Conservation (phyloP, 768 basidiomycete species). For the Collybia mongolica region DNA sequence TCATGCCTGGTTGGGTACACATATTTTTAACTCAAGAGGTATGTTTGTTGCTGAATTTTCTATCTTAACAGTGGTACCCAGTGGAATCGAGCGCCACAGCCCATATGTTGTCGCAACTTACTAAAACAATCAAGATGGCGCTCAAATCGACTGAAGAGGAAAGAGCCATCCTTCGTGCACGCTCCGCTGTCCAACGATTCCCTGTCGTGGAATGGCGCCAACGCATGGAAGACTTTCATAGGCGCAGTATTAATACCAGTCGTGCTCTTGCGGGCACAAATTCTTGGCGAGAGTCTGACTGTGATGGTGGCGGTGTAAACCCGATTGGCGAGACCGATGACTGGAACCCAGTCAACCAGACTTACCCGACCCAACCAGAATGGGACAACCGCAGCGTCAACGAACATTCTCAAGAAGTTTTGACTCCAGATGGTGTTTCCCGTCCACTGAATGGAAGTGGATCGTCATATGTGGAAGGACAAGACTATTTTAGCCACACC, state of each 20-base stretch:
- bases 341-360: conserved; percentile 73
- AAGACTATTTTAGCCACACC: conserved; percentile 47
- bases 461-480: conserved; percentile 48
- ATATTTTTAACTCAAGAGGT: background rate
- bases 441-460: conserved; percentile 39
- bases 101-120: conserved; percentile 92
- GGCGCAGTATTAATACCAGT: conserved; percentile 74
- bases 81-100: conserved; percentile 91
- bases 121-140: conserved; percentile 93
- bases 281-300: conserved; percentile 79
- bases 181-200: conserved; percentile 95
- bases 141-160: conserved; percentile 89
- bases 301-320: conserved; percentile 43
- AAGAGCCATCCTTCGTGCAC: conserved; percentile 87
- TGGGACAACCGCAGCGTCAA: conserved; percentile 68
- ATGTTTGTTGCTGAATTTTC: conserved; percentile 3
- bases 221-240: conserved; percentile 92
- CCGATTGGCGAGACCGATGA: conserved; percentile 71
- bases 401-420: conserved; percentile 53
- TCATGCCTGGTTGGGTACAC: conserved; percentile 97
- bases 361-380: conserved; percentile 67
- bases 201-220: conserved; percentile 98
- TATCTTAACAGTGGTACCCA: conserved; percentile 79
- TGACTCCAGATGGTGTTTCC: conserved; percentile 45
- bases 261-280: conserved; percentile 66